These are phyloP conservation scores for Botrytis porri DNA, from an alignment of 2,329 filamentous ascomycete species.

Conservation along the genomic window DNA sequence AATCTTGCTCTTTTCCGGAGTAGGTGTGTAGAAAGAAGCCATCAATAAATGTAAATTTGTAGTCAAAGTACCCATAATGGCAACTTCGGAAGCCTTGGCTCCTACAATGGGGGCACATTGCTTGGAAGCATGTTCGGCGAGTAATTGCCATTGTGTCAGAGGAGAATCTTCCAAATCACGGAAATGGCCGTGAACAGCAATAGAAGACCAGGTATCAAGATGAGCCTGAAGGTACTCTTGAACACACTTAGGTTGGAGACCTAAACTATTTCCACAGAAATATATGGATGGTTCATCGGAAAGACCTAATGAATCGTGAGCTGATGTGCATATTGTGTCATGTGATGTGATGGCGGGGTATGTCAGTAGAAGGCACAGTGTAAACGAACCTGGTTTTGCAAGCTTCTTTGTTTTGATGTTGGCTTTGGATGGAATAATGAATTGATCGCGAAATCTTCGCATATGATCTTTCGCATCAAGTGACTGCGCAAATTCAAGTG, in stretches of 20 bases:
- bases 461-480: slow-evolving; percentile 63
- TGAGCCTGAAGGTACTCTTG: slow-evolving; percentile 66
- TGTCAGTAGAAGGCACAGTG: slow-evolving; percentile 23
- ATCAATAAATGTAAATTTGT: slow-evolving; percentile 66
- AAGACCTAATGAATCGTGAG: slow-evolving; percentile 14
- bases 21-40: slow-evolving; percentile 67
- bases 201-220: slow-evolving; percentile 77
- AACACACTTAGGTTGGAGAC: slow-evolving; percentile 72
- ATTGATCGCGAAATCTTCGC: slow-evolving; percentile 62
- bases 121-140: slow-evolving; percentile 70
- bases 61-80: slow-evolving; percentile 84
- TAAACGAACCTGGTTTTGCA: slow-evolving; percentile 18
- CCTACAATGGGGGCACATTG: slow-evolving; percentile 74
- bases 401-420: slow-evolving; percentile 63
- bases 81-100: slow-evolving; percentile 68
- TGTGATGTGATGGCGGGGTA: slow-evolving; percentile 7
- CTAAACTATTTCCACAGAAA: slow-evolving; percentile 86
- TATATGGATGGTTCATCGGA: slow-evolving; percentile 59
- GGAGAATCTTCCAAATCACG: slow-evolving; percentile 63
- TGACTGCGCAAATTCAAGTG: slow-evolving; percentile 46
- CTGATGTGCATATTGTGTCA: background rate
- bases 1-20: slow-evolving; percentile 59
- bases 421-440: slow-evolving; percentile 71
- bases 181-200: slow-evolving; percentile 85
- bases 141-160: slow-evolving; percentile 70